Evolutionary conservation across 371 early-diverging fungal species (phyloP).

Genomic region (Coemansia sp.): DNA sequence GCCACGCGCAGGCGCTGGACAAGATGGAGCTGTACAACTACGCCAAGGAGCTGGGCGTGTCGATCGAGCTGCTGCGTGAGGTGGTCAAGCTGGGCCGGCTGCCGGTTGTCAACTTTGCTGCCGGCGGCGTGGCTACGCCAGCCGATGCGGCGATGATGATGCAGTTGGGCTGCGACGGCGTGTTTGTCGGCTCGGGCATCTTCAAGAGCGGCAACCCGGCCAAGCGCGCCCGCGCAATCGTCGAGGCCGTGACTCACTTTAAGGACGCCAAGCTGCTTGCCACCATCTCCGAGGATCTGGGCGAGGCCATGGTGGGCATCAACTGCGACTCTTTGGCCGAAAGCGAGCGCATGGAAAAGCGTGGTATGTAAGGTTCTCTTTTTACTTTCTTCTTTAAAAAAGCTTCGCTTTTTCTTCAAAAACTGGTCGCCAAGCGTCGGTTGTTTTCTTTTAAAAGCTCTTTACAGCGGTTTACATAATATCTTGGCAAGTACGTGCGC

Average conservation of each 20-base stretch:
- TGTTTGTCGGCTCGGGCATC: conserved; percentile 86
- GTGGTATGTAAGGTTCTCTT: conserved; percentile 31
- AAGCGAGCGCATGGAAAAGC: conserved; percentile 46
- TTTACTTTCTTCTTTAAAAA: no score
- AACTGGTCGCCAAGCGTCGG: no score
- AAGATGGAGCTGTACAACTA: conserved; percentile 68
- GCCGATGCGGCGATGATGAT: conserved; percentile 97
- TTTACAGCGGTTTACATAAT: no score
- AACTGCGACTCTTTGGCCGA: conserved; percentile 42
- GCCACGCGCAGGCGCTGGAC: conserved; percentile 55
- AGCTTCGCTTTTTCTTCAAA: no score
- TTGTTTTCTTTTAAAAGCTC: no score
- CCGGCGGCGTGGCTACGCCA: conserved; percentile 96
- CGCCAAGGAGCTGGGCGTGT: conserved; percentile 93
- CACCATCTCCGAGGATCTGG: conserved; percentile 86
- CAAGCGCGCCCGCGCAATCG: conserved; percentile 95
- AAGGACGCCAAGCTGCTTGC: conserved; percentile 87
- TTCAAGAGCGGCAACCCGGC: conserved; percentile 94
- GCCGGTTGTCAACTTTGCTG: conserved; percentile 97
- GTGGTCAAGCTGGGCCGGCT: conserved; percentile 86
- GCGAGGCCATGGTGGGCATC: conserved; percentile 97
- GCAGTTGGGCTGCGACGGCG: conserved; percentile 98
- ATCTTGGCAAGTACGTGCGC: no score
- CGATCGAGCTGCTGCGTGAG: conserved; percentile 85
- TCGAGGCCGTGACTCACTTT: conserved; percentile 95